Percentiles rank a stretch among this genome's conserved stretches.
Evolutionary conservation across 148 eudicot genomes (phyloP).

Genomic region (Rhododendron molle): DNA sequence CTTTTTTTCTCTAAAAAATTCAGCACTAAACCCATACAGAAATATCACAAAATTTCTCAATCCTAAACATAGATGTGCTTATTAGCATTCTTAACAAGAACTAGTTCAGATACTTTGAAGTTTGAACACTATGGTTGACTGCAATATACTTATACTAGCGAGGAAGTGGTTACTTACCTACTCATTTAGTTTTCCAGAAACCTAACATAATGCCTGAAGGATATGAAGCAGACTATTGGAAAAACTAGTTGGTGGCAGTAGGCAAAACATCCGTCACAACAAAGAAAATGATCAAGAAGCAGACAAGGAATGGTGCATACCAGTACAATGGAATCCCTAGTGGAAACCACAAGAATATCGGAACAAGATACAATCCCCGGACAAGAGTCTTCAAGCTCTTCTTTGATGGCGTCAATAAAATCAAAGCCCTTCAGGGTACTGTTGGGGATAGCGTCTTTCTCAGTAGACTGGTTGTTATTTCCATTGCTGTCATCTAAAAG

Average conservation of each 20-base stretch:
- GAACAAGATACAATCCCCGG: constrained; percentile 19
- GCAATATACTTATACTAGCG: no score
- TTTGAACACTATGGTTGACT: not conserved
- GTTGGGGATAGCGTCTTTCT: constrained; percentile 12
- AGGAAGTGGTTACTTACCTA: not conserved
- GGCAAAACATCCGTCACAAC: not conserved
- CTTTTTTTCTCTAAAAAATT: no score
- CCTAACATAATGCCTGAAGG: not conserved
- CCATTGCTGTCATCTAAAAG: not conserved
- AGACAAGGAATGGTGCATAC: not conserved
- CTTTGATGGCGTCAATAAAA: constrained; percentile 15
- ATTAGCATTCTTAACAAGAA: not conserved
- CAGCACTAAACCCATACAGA: no score
- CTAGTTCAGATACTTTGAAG: no score
- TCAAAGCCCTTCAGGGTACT: constrained; percentile 13
- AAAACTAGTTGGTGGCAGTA: not conserved
- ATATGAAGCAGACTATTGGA: not conserved
- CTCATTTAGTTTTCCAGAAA: not conserved
- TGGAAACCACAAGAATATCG: constrained; percentile 18
- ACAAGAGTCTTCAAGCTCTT: constrained; percentile 14
- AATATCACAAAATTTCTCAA: no score
- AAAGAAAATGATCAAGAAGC: not conserved
- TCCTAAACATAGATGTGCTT: not conserved
- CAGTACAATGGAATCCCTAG: constrained; percentile 17
- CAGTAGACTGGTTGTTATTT: not conserved